Conservation (phyloP, 2,329 filamentous ascomycete genomes). For the Colletotrichum tamarilloi region DNA sequence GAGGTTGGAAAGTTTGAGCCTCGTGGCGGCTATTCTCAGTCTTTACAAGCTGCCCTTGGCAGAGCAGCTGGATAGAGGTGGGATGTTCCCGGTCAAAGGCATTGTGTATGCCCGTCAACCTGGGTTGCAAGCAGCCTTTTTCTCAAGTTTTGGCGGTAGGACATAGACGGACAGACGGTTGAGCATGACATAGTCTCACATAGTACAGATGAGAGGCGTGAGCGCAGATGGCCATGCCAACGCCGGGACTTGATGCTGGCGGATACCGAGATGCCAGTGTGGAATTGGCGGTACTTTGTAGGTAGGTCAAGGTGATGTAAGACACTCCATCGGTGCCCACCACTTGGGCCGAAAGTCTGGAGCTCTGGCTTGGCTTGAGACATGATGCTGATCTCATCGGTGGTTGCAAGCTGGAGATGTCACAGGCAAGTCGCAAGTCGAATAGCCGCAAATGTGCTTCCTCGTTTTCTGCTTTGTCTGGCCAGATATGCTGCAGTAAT, state of each 20-base stretch:
- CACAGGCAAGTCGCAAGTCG: background rate
- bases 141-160: background rate
- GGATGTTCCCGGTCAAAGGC: background rate
- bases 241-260: background rate
- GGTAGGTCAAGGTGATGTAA: conserved; percentile 7
- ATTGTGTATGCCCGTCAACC: background rate
- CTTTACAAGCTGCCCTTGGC: background rate
- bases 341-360: background rate
- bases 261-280: background rate
- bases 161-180: background rate
- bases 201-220: background rate
- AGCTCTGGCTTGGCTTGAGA: conserved; percentile 27
- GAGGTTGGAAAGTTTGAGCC: conserved; percentile 17
- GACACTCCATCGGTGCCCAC: background rate
- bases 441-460: background rate
- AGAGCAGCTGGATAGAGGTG: background rate
- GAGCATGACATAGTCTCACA: background rate
- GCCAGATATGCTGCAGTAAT: background rate
- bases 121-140: background rate
- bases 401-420: background rate
- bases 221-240: background rate
- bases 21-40: conserved; percentile 10
- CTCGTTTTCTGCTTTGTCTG: background rate
- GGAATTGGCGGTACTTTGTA: background rate
- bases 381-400: conserved; percentile 26